Conservation (phyloP, 208 protist genomes). For the Acanthamoeba culbertsoni region DNA sequence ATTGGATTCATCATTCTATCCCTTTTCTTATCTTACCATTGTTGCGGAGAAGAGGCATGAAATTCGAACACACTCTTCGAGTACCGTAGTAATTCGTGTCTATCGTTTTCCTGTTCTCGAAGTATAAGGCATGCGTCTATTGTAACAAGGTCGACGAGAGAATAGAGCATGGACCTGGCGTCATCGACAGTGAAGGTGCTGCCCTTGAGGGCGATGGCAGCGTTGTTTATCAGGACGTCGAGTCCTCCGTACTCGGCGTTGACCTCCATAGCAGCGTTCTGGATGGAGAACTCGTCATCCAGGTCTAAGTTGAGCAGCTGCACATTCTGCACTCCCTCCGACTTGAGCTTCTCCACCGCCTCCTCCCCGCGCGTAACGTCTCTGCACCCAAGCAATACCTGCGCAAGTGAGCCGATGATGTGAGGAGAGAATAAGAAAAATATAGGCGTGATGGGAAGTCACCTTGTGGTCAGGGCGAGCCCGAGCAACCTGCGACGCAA, state of each 20-base stretch:
- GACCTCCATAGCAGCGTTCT: background rate
- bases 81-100: conserved; percentile 44
- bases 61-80: background rate
- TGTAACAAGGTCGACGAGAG: background rate
- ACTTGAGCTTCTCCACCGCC: background rate
- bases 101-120: background rate
- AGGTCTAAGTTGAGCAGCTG: background rate
- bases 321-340: background rate
- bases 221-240: conserved; percentile 56
- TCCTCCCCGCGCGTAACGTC: background rate
- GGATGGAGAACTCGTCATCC: background rate
- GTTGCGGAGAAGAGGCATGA: background rate
- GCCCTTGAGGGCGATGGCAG: conserved; percentile 27
- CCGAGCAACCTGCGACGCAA: background rate
- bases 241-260: background rate
- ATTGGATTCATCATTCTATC: background rate
- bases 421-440: background rate
- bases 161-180: background rate
- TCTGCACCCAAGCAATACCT: conserved; percentile 15
- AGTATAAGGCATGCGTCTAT: background rate
- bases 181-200: background rate
- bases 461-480: background rate
- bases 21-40: background rate
- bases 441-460: too few relatives aligned
- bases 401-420: background rate